Evolutionary conservation across 2,329 filamentous ascomycete genomes (phyloP), one percentile per base, ranked within the genome.

Genomic region (Incumbomyces delicatus): DNA sequence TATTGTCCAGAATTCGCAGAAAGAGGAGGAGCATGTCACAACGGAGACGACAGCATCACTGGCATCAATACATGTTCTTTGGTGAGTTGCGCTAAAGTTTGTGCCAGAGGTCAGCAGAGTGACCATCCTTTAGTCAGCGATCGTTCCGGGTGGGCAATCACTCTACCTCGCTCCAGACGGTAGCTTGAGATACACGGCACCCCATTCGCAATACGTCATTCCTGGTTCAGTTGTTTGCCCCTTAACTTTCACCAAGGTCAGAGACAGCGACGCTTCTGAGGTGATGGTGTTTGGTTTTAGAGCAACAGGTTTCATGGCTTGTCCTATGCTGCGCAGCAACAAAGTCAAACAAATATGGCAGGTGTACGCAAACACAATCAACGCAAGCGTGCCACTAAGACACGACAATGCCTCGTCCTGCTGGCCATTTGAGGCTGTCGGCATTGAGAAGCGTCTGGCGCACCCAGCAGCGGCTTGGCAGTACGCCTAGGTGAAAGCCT

Each of bases 141-240:
- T 70, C 27, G 80, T 82, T 3, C 78, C 80, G 4, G 80, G 80
- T 22, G 80, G 81, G 20, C 80, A 85, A 56, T 63, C 70, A 48
- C 69, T 81, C 55, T 84, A 77, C 60, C 68, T 83, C 47, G 66
- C 63, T 2, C 66, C 72, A 2, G 61, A 68, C 20, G 81, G 80
- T 5, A 65, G 69, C 8, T 60, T 84, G 47, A 66, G 68, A 46
- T 83, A 76, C 64, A 77, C 77, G 0, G 51, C 57, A 16, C 69
- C 78, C 0, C 77, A 82, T 63, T 79, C 76, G 0, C 63, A 61
- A 2, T 63, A 57, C 47, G 71, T 73, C 4, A 77, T 78, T 0
- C 51, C 61, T 0, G 78, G 76, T 8, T 72, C 76, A 6, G 60
- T 70, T 32, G 44, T 64, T 13, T 72, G 70, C 1, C 72, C 74